Evolutionary conservation across 176 grass and related monocot genomes (phyloP).

Genomic region (Raddia distichophylla): DNA sequence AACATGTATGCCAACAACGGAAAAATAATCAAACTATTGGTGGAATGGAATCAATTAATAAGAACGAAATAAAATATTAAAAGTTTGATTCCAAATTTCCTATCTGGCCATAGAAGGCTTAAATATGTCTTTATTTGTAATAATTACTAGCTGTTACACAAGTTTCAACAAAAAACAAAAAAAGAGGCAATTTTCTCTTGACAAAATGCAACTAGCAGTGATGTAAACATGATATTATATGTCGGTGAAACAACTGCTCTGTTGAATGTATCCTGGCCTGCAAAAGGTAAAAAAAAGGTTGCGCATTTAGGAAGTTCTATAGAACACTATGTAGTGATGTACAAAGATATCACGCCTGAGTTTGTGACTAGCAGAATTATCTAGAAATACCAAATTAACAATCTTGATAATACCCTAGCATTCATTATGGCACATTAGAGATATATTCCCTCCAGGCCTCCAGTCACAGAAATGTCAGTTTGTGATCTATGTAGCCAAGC

Average conservation of each 20-base stretch:
- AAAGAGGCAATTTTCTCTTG: not conserved
- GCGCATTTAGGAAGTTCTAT: not conserved
- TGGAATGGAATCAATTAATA: not conserved
- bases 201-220: not conserved
- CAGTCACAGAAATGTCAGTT: too few relatives aligned
- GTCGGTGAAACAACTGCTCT: slow-evolving; percentile 88
- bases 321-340: not conserved
- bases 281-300: slow-evolving; percentile 38
- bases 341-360: not conserved
- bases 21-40: slow-evolving; percentile 3
- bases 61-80: not conserved
- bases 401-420: not conserved
- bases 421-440: not conserved
- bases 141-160: not conserved
- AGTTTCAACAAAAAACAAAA: not conserved
- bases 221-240: slow-evolving; percentile 97
- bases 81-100: not conserved
- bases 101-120: not conserved
- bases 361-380: not conserved
- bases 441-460: not conserved
- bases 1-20: not conserved
- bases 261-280: slow-evolving; percentile 96
- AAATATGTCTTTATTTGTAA: not conserved
- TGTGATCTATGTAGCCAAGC: too few relatives aligned
- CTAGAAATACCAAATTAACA: slow-evolving; percentile 11